A percentile compares a stretch with the other conserved stretches of the same genome.
Evolutionary conservation across 176 grass and related monocot genomes (phyloP).

Genomic region (Panicum miliaceum): DNA sequence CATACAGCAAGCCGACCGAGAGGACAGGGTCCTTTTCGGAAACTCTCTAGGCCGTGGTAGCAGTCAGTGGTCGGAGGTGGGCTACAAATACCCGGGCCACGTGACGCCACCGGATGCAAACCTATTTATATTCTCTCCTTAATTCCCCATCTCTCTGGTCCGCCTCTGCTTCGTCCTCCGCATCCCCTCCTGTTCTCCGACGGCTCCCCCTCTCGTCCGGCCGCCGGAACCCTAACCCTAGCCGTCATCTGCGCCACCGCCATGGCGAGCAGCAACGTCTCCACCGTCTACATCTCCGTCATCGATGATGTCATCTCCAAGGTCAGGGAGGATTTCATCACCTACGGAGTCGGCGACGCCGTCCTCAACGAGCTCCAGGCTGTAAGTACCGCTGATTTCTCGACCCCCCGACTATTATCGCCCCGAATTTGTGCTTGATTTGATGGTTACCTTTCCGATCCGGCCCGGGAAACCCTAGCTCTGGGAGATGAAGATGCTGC

Average conservation of each 20-base stretch:
- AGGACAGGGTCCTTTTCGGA: too few species aligned
- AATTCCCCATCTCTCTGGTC: conserved; percentile 58
- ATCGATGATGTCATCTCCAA: conserved; percentile 91
- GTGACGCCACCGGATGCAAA: conserved; percentile 88
- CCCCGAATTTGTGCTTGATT: conserved; percentile 30
- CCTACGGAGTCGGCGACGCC: conserved; percentile 75
- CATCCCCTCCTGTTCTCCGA: neutral
- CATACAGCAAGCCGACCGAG: too few species aligned
- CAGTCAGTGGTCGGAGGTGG: neutral
- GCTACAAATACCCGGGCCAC: conserved; percentile 56
- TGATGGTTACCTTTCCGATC: conserved; percentile 39
- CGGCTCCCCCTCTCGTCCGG: conserved; percentile 7
- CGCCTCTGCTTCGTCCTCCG: conserved; percentile 17
- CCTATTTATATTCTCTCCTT: conserved; percentile 97
- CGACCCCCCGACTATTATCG: neutral
- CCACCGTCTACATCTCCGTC: conserved; percentile 86
- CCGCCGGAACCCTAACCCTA: conserved; percentile 41
- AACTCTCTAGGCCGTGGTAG: too few species aligned
- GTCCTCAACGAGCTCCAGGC: conserved; percentile 91
- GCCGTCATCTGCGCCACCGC: neutral
- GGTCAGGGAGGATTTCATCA: conserved; percentile 89
- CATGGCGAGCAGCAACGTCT: conserved; percentile 89
- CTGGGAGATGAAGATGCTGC: conserved; percentile 99
- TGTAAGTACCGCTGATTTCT: conserved; percentile 48
- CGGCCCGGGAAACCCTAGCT: conserved; percentile 57